phyloP scores from a whole-genome alignment of 148 eudicot species.

The Salicornia ramosissima region DNA sequence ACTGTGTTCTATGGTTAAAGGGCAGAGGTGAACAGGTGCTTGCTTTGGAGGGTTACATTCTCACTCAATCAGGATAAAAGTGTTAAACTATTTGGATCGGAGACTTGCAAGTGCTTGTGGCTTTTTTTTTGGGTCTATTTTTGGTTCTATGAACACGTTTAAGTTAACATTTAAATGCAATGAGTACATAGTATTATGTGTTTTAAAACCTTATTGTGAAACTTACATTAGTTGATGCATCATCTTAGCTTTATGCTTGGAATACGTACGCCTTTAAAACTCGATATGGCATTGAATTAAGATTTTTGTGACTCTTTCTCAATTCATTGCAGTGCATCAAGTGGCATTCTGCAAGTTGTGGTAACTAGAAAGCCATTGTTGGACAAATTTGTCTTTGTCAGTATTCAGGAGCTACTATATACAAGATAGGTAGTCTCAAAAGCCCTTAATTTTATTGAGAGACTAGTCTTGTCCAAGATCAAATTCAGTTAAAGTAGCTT shows the following conservation, averaged over 20 bases:
- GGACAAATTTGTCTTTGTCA: background rate
- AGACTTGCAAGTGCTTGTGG: too few species aligned
- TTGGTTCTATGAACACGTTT: too few species aligned
- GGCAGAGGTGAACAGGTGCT: too few species aligned
- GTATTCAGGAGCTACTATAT: background rate
- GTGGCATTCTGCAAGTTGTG: background rate
- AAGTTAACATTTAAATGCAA: too few species aligned
- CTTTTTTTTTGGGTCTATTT: too few species aligned
- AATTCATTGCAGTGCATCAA: background rate
- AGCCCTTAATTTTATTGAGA: background rate
- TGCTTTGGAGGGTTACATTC: too few species aligned
- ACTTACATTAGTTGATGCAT: background rate
- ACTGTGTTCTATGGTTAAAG: too few species aligned
- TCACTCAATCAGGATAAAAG: too few species aligned
- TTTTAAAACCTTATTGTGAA: background rate
- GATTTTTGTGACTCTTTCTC: background rate
- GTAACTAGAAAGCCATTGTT: slow-evolving; percentile 9
- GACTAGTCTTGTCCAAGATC: background rate
- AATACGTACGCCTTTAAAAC: background rate
- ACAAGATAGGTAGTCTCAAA: background rate
- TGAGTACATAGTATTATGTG: too few species aligned
- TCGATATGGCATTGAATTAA: background rate
- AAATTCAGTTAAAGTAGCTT: slow-evolving; percentile 1
- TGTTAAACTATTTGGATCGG: too few species aligned
- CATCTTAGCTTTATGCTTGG: background rate